A percentile compares a stretch with the other conserved stretches of the same genome.
Conservation (phyloP, 2,329 filamentous ascomycete species). For the Acephala macrosclerotiorum region DNA sequence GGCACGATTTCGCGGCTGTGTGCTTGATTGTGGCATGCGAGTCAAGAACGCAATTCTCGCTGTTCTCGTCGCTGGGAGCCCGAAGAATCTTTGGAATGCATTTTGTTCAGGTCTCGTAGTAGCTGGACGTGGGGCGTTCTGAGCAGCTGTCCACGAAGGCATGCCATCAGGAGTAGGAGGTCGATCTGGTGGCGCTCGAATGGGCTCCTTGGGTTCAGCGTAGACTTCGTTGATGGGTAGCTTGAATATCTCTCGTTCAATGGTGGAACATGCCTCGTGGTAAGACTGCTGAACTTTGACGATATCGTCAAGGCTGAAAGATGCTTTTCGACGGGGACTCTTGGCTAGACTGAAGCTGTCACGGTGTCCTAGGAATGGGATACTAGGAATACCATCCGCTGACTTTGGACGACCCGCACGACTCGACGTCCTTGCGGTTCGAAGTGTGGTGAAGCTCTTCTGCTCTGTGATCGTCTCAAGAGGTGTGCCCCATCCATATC, state of each 20-base stretch:
- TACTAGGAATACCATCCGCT: conserved; percentile 36
- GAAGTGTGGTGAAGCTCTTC: conserved; percentile 47
- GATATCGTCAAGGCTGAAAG: conserved; percentile 47
- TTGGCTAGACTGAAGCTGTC: conserved; percentile 40
- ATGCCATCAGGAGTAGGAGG: conserved; percentile 43
- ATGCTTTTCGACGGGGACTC: conserved; percentile 42
- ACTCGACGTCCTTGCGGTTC: conserved; percentile 26
- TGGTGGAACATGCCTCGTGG: conserved; percentile 39
- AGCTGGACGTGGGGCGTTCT: conserved; percentile 27
- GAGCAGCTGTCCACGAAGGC: conserved; percentile 44
- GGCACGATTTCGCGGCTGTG: conserved; percentile 12
- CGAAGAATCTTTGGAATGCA: conserved; percentile 36
- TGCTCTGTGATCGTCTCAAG: conserved; percentile 52
- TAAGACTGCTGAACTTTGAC: conserved; percentile 42
- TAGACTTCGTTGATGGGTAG: conserved; percentile 40
- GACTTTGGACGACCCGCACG: conserved; percentile 31
- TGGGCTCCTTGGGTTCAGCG: conserved; percentile 41
- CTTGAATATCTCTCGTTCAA: conserved; percentile 31
- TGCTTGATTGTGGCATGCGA: conserved; percentile 11
- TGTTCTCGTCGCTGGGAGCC: conserved; percentile 24
- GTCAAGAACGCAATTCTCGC: conserved; percentile 21
- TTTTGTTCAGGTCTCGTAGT: conserved; percentile 22
- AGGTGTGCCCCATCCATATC: conserved; percentile 50
- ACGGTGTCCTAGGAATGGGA: conserved; percentile 39
- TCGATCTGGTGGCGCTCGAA: conserved; percentile 40